A percentile compares a stretch with the other conserved stretches of the same genome.
Conservation (phyloP, 163 green algal genomes). For the Prototheca wickerhamii region DNA sequence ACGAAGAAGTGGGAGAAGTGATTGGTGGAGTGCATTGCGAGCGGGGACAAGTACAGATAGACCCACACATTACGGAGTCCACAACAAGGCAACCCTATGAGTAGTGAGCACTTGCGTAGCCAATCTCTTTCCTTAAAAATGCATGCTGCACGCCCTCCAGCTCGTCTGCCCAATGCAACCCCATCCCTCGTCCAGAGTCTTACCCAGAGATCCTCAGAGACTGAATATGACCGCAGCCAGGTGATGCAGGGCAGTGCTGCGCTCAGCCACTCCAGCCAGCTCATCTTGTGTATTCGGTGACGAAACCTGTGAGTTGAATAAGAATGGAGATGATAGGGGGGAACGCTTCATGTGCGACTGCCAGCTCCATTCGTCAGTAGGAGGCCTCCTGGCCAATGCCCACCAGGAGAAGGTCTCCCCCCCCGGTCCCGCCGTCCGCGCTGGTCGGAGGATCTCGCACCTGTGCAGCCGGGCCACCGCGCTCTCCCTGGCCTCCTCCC, state of each 20-base stretch:
- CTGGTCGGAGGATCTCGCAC: too few species aligned
- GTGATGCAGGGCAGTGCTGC: conserved; percentile 37
- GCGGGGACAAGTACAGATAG: background rate
- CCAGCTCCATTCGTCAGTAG: too few species aligned
- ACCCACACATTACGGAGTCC: background rate
- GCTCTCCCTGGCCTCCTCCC: too few species aligned
- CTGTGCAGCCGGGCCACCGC: too few species aligned
- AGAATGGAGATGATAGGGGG: too few species aligned
- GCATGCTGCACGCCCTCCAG: background rate
- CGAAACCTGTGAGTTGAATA: background rate
- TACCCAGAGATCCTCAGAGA: conserved; percentile 31
- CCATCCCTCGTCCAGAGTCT: background rate
- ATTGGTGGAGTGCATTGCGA: background rate
- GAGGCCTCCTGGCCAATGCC: too few species aligned
- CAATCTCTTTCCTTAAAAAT: background rate
- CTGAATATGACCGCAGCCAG: conserved; percentile 43
- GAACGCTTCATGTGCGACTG: too few species aligned
- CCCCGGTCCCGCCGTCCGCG: too few species aligned
- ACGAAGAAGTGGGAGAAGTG: background rate
- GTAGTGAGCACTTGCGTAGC: background rate
- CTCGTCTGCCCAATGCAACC: too few species aligned
- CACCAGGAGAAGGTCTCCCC: too few species aligned
- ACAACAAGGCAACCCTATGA: background rate
- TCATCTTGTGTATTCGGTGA: background rate
- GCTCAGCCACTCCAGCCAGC: conserved; percentile 17